Evolutionary conservation across 2,329 filamentous ascomycete species (phyloP), one percentile per base, ranked within the genome.

Genomic region (Colletotrichum phormii): DNA sequence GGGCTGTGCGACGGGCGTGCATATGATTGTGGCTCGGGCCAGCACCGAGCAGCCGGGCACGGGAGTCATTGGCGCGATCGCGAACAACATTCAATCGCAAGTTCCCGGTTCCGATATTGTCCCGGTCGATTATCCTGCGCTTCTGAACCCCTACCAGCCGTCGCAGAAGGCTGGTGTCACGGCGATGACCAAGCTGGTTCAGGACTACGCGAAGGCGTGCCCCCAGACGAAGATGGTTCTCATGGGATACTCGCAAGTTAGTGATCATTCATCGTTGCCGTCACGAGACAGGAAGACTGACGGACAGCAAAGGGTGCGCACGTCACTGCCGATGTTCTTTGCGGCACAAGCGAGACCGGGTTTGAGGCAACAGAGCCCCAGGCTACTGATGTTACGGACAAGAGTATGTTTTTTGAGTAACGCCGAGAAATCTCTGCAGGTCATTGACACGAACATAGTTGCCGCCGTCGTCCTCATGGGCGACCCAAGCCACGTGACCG

Each of bases 231-330:
- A 84, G 76, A 78, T 85, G 65, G 84, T 82, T 3, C 74, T 85
- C 29, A 65, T 85, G 59, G 84, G 84, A 0, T 85, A 84, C 67
- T 85, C 84, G 1, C 84, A 85, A 78, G 82, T 81, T 64, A 22
- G 75, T 71, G 7, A 4, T 24, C 3, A 61, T 75, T 65, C 75
- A 68, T 12, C 72, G 72, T 65, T 59, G 62, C 0, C 62, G 76
- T 29, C 70, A 73, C 4, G 42, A 18, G 74, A 75, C 5, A 31
- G 6, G 18, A 33, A 49, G 18, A 13, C 49, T 35, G 1, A 61
- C 2, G 4, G 7, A 7, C 8, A 6, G 2, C 11, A 42, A 18
- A 84, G 80, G 84, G 84, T 35, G 84, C 83, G 0, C 84, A 85
- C 35, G 75, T 85, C 35, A 72, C 80, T 2, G 76, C 75, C 54